Evolutionary conservation across 768 basidiomycete genomes (phyloP).

Genomic region (Lentinula guzmanii): DNA sequence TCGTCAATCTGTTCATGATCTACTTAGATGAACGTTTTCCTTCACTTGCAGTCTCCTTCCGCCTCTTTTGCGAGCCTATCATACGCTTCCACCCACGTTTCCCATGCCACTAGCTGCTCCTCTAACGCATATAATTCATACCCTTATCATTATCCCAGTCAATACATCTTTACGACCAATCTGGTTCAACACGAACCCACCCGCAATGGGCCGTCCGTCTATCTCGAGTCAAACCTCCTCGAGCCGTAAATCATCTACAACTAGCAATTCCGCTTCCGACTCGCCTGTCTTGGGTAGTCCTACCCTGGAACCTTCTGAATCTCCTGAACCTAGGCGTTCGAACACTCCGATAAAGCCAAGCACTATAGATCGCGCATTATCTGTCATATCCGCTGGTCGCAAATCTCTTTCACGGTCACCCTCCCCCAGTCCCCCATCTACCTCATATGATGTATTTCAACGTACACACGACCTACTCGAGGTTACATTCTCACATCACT

Average conservation of each 20-base stretch:
- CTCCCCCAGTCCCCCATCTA: constrained; percentile 26
- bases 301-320: constrained; percentile 22
- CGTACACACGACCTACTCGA: constrained; percentile 69
- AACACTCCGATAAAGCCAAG: constrained; percentile 28
- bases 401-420: constrained; percentile 47
- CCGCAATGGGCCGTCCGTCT: constrained; percentile 9
- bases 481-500: constrained; percentile 48
- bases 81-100: constrained; percentile 54
- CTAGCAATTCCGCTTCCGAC: constrained; percentile 28
- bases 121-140: constrained; percentile 76
- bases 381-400: constrained; percentile 46
- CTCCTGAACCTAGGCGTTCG: constrained; percentile 14
- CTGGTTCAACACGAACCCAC: constrained; percentile 53
- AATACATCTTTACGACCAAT: constrained; percentile 42
- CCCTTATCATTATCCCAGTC: constrained; percentile 75
- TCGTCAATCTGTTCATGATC: not conserved
- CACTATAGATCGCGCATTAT: constrained; percentile 53
- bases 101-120: constrained; percentile 65
- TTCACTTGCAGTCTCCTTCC: constrained; percentile 50
- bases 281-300: constrained; percentile 32
- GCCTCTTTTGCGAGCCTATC: constrained; percentile 66
- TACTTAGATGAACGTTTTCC: not conserved
- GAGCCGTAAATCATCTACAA: constrained; percentile 25
- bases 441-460: constrained; percentile 44
- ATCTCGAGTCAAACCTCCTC: constrained; percentile 20